Evolutionary conservation across 169 alveolate genomes (phyloP).

Genomic region (Plasmodium blacklocki): DNA sequence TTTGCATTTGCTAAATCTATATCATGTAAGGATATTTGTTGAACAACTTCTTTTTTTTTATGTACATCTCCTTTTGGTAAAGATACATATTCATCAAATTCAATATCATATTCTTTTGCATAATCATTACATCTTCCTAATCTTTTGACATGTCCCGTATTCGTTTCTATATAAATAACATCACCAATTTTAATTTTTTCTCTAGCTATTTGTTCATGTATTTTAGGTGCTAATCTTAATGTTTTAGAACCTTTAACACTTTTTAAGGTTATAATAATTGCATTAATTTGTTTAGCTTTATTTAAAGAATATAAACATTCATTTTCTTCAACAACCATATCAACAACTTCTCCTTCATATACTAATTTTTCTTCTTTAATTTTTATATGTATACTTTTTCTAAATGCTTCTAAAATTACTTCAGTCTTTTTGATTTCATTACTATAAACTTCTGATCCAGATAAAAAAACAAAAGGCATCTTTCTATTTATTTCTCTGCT

Average conservation of each 20-base stretch:
- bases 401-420: slow-evolving; percentile 98
- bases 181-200: slow-evolving; percentile 98
- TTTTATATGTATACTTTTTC: slow-evolving; percentile 98
- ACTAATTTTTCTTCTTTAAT: slow-evolving; percentile 99
- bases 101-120: slow-evolving; percentile 98
- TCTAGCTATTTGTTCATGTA: slow-evolving; percentile 97
- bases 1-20: slow-evolving; percentile 99
- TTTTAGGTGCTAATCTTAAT: slow-evolving; percentile 97
- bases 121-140: slow-evolving; percentile 98
- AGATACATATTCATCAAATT: slow-evolving; percentile 99
- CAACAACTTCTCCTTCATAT: slow-evolving; percentile 86
- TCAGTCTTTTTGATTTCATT: slow-evolving; percentile 99
- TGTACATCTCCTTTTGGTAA: slow-evolving; percentile 99
- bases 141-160: slow-evolving; percentile 97
- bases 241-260: slow-evolving; percentile 98
- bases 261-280: slow-evolving; percentile 95
- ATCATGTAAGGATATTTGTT: slow-evolving; percentile 99
- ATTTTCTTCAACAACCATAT: slow-evolving; percentile 86
- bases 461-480: slow-evolving; percentile 99
- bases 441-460: slow-evolving; percentile 99
- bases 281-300: slow-evolving; percentile 93
- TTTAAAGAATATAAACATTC: slow-evolving; percentile 76
- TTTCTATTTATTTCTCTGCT: slow-evolving; percentile 99
- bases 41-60: slow-evolving; percentile 99
- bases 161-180: slow-evolving; percentile 97